These are phyloP conservation scores for Xerocomellus intermedius DNA, from an alignment of 768 basidiomycete species.

Conservation along the genomic window DNA sequence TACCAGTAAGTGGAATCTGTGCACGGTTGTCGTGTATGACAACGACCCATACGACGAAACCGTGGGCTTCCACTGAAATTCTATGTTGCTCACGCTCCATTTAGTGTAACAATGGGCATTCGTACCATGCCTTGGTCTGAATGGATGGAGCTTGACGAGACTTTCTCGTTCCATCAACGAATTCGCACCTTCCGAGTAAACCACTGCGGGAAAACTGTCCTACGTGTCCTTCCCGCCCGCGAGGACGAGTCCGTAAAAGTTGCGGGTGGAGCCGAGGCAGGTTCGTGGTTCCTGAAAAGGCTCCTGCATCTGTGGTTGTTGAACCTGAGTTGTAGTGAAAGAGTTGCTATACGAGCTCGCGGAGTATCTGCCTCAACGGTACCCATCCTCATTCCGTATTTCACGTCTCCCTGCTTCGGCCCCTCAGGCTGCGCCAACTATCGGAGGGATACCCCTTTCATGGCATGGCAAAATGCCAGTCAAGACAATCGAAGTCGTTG, in stretches of 20 bases:
- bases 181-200: slow-evolving; percentile 56
- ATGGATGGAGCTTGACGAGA: slow-evolving; percentile 75
- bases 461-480: slow-evolving; percentile 49
- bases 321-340: slow-evolving; percentile 40
- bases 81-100: background rate
- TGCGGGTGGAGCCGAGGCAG: slow-evolving; percentile 34
- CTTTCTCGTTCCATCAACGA: slow-evolving; percentile 53
- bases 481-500: slow-evolving; percentile 51
- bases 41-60: background rate
- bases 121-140: slow-evolving; percentile 68
- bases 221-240: slow-evolving; percentile 46
- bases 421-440: slow-evolving; percentile 8
- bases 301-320: background rate
- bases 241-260: slow-evolving; percentile 41
- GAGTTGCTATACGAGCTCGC: slow-evolving; percentile 69
- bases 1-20: slow-evolving; percentile 55
- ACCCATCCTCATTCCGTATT: slow-evolving; percentile 58
- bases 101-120: slow-evolving; percentile 72
- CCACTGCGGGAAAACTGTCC: slow-evolving; percentile 47
- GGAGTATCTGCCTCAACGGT: slow-evolving; percentile 65
- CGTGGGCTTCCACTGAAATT: background rate
- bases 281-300: slow-evolving; percentile 8
- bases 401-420: slow-evolving; percentile 34
- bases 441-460: slow-evolving; percentile 31
- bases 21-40: background rate